These are phyloP conservation scores for Cryptosporidium tyzzeri DNA, from an alignment of 169 alveolate genomes.

Conservation along the genomic window DNA sequence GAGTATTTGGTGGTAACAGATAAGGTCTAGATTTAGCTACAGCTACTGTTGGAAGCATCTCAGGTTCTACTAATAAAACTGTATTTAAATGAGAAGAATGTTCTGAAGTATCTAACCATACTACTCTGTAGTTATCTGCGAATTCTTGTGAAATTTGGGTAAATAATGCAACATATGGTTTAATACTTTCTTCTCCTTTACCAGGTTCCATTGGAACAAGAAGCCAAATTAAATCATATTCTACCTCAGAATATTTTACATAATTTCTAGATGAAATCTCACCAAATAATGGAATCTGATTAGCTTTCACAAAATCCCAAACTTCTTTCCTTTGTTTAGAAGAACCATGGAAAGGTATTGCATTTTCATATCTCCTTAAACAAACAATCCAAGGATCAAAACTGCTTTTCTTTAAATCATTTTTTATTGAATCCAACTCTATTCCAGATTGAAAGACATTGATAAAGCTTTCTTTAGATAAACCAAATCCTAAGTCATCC, in stretches of 20 bases:
- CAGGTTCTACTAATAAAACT: constrained; percentile 70
- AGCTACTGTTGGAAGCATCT: constrained; percentile 74
- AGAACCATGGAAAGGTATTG: constrained; percentile 9
- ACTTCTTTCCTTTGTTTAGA: not conserved
- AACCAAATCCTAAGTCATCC: not conserved
- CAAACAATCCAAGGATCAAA: constrained; percentile 37
- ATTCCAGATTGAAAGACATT: not conserved
- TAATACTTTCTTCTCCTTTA: constrained; percentile 55
- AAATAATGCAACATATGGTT: constrained; percentile 36
- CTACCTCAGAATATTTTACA: constrained; percentile 51
- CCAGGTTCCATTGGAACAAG: constrained; percentile 74
- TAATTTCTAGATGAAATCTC: constrained; percentile 61
- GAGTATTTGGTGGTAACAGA: constrained; percentile 62
- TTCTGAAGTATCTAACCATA: constrained; percentile 70
- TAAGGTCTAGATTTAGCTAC: constrained; percentile 72
- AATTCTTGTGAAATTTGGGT: constrained; percentile 48
- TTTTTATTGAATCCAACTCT: not conserved
- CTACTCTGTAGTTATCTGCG: constrained; percentile 46
- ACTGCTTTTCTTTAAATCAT: not conserved
- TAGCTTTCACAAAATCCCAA: constrained; percentile 18
- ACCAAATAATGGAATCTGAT: constrained; percentile 66
- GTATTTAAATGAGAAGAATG: constrained; percentile 54
- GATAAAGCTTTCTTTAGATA: not conserved
- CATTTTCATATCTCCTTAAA: constrained; percentile 41
- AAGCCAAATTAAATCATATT: constrained; percentile 57